Evolutionary conservation across 768 basidiomycete species (phyloP).

Genomic region (Pulveroboletus sp.): DNA sequence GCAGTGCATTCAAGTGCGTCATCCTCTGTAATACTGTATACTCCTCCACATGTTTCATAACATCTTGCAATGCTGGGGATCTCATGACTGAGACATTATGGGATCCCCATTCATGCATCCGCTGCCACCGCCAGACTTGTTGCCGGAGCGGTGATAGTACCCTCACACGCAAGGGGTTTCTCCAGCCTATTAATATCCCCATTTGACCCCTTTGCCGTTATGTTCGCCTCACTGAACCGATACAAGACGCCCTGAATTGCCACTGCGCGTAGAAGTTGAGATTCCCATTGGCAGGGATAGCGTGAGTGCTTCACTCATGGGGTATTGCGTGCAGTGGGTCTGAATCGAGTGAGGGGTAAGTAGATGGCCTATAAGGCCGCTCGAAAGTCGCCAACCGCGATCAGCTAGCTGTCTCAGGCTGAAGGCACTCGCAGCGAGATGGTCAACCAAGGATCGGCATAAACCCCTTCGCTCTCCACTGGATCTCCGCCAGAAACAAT

Average conservation of each 20-base stretch:
- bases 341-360: not conserved
- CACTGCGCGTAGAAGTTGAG: not conserved
- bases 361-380: not conserved
- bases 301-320: no score
- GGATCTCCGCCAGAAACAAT: no score
- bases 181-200: not conserved
- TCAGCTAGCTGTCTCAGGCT: not conserved
- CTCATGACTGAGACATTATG: no score
- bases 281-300: not conserved
- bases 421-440: no score
- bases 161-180: constrained; percentile 6
- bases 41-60: no score
- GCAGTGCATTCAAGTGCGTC: no score
- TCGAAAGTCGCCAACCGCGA: constrained; percentile 1
- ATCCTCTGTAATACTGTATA: no score
- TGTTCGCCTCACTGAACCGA: not conserved
- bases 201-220: not conserved
- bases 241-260: not conserved
- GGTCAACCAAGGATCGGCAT: no score
- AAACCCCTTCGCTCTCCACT: no score
- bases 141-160: not conserved
- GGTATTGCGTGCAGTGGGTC: not conserved
- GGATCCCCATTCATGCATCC: not conserved
- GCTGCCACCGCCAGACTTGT: not conserved
- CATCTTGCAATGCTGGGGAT: no score